Base-by-base conservation (phyloP, 495 filamentous ascomycete genomes). In the Bacidia rubella region DNA sequence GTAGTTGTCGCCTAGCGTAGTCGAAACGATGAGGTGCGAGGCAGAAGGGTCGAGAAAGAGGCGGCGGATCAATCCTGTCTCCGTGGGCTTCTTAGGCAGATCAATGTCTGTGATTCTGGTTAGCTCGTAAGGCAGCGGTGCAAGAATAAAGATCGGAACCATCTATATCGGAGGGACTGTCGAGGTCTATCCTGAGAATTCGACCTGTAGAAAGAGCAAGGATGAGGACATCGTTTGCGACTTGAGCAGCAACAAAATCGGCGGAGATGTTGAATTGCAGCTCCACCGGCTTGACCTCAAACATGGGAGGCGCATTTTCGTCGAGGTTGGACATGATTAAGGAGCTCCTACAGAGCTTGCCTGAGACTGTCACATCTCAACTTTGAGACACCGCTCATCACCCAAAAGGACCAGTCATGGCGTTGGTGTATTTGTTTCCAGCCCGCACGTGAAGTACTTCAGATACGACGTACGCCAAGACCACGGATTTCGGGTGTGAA, bases 31-130 rank as follows among this genome's bases (percentile, higher is more conserved):
- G 17, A 98, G 68, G 68, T 98, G 92, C 2, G 88, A 95, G 23
- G 93, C 90, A 9, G 89, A 92, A 3, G 92, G 93, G 62, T 98
- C 92, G 52, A 98, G 82, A 68, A 98, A 98, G 79, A 97, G 85
- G 66, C 83, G 84, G 47, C 86, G 84, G 60, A 98, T 97, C 22
- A 93, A 73, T 54, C 92, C 92, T 43, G 87, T 76, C 64, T 97
- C 92, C 22, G 87, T 81, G 24, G 85, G 77, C 61, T 90, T 93
- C 70, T 92, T 94, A 24, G 93, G 93, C 25, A 98, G 82, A 64
- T 97, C 93, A 63, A 97, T 95, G 68, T 98, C 90, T 94, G 55
- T 52, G 49, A 53, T 26, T 53, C 50, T 19, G 52, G 48, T 53
- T 15, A 48, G 44, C 25, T 38, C 1, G 4, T 4, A 38, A 22